phyloP scores from a whole-genome alignment of 148 eudicot genomes.

The Vaccinium myrtillus region DNA sequence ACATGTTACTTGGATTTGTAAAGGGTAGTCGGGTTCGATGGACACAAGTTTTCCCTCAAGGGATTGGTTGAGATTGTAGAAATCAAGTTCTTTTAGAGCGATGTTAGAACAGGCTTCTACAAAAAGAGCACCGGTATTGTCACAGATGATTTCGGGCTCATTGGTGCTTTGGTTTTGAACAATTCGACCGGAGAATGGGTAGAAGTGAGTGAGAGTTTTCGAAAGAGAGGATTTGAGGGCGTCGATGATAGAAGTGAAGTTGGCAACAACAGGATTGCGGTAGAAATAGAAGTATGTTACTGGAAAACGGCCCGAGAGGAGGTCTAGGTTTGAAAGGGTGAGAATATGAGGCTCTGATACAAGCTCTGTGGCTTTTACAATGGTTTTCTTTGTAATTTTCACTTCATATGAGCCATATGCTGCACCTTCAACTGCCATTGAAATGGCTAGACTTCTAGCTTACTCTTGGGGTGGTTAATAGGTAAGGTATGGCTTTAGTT shows the following conservation, averaged over 20 bases:
- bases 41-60: slow-evolving; percentile 33
- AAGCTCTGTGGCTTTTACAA: slow-evolving; percentile 22
- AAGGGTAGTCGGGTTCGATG: slow-evolving; percentile 9
- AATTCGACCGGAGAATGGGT: slow-evolving; percentile 34
- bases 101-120: slow-evolving; percentile 31
- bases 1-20: slow-evolving; percentile 29
- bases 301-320: slow-evolving; percentile 36
- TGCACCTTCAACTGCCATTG: slow-evolving; percentile 18
- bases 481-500: slow-evolving; percentile 7
- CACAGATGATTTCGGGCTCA: slow-evolving; percentile 35
- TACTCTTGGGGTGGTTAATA: neutral
- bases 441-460: neutral
- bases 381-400: slow-evolving; percentile 23
- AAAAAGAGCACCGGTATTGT: slow-evolving; percentile 37
- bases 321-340: slow-evolving; percentile 37
- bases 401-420: slow-evolving; percentile 15
- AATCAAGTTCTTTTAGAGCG: slow-evolving; percentile 28
- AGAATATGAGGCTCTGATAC: slow-evolving; percentile 20
- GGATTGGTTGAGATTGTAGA: slow-evolving; percentile 28
- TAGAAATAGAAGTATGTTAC: slow-evolving; percentile 38
- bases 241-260: neutral
- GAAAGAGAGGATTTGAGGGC: slow-evolving; percentile 29
- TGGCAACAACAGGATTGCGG: slow-evolving; percentile 3
- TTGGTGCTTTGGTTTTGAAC: slow-evolving; percentile 23
- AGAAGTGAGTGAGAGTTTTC: slow-evolving; percentile 27